A percentile compares a stretch with the other conserved stretches of the same genome.
phyloP scores from a whole-genome alignment of 2,329 filamentous ascomycete species.

The Teratosphaeria gauchensis region DNA sequence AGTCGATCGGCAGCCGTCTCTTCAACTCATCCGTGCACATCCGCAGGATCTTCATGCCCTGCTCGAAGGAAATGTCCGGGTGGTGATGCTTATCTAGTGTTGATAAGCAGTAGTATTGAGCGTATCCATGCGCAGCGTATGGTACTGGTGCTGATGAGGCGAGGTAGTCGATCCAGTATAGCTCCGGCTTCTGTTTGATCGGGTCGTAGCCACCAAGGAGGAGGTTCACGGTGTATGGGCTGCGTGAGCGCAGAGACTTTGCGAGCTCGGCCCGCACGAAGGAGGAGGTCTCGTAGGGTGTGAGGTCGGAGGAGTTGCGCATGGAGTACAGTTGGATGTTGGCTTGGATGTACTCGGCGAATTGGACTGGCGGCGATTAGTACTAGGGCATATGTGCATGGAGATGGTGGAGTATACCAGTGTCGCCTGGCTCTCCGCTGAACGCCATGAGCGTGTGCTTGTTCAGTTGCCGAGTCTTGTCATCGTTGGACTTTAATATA shows the following conservation, averaged over 20 bases:
- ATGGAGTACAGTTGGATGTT: constrained; percentile 98
- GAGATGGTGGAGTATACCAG: constrained; percentile 48
- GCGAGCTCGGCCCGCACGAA: constrained; percentile 94
- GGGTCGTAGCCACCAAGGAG: constrained; percentile 88
- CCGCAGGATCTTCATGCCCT: constrained; percentile 83
- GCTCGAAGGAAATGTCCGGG: constrained; percentile 78
- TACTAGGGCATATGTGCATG: not conserved
- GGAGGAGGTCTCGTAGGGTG: constrained; percentile 77
- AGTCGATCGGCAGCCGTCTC: constrained; percentile 92
- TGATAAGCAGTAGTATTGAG: constrained; percentile 98
- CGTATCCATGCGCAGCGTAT: constrained; percentile 96
- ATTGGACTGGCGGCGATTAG: constrained; percentile 60
- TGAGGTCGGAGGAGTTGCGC: constrained; percentile 90
- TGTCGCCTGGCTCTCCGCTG: constrained; percentile 92
- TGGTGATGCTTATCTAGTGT: constrained; percentile 98
- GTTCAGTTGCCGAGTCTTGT: constrained; percentile 91
- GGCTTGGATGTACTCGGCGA: constrained; percentile 97
- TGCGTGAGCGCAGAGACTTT: constrained; percentile 77
- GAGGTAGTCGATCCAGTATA: constrained; percentile 98
- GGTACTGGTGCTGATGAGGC: constrained; percentile 79
- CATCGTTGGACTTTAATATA: constrained; percentile 86
- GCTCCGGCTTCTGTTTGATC: constrained; percentile 77
- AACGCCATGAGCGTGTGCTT: constrained; percentile 92
- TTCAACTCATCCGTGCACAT: constrained; percentile 98
- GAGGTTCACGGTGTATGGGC: constrained; percentile 94